Percentiles rank a stretch among this genome's conserved stretches.
These are phyloP conservation scores for Didymella glomerata DNA, from an alignment of 2,329 filamentous ascomycete genomes.

Conservation along the genomic window DNA sequence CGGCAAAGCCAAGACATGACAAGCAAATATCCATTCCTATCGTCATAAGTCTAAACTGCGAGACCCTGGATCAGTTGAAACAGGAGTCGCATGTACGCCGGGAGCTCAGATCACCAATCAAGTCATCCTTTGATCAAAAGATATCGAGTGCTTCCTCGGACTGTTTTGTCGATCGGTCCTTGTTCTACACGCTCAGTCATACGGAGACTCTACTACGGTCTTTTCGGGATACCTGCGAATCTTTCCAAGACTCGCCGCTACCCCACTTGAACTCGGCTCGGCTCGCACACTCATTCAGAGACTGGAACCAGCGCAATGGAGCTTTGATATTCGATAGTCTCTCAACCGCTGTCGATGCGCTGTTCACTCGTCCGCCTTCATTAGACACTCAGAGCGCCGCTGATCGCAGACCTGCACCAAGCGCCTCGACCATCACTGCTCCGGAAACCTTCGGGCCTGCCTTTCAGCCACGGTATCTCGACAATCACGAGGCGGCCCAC, in stretches of 20 bases:
- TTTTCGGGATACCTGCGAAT: constrained; percentile 40
- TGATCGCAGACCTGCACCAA: constrained; percentile 31
- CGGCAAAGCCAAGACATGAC: not conserved
- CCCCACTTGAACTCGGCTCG: constrained; percentile 46
- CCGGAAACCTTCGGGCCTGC: not conserved
- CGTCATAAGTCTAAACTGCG: constrained; percentile 37
- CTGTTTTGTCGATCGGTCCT: constrained; percentile 43
- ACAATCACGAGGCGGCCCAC: constrained; percentile 50
- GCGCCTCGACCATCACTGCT: constrained; percentile 7
- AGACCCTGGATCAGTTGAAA: constrained; percentile 43
- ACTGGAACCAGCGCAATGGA: constrained; percentile 46
- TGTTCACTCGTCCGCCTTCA: constrained; percentile 49
- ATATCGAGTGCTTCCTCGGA: constrained; percentile 26
- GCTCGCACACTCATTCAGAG: constrained; percentile 43
- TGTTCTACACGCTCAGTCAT: constrained; percentile 47
- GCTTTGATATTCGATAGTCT: constrained; percentile 51
- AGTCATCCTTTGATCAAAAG: constrained; percentile 33
- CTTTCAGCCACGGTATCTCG: constrained; percentile 34
- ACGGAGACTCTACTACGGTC: constrained; percentile 46
- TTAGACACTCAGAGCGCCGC: constrained; percentile 40
- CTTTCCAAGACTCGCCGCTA: constrained; percentile 41
- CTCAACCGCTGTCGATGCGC: constrained; percentile 40
- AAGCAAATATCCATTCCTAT: constrained; percentile 26
- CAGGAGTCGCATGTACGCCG: constrained; percentile 30
- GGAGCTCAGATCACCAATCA: constrained; percentile 22